A percentile compares a stretch with the other conserved stretches of the same genome.
phyloP scores from a whole-genome alignment of 2,329 filamentous ascomycete species.

The Claviceps pazoutovae region DNA sequence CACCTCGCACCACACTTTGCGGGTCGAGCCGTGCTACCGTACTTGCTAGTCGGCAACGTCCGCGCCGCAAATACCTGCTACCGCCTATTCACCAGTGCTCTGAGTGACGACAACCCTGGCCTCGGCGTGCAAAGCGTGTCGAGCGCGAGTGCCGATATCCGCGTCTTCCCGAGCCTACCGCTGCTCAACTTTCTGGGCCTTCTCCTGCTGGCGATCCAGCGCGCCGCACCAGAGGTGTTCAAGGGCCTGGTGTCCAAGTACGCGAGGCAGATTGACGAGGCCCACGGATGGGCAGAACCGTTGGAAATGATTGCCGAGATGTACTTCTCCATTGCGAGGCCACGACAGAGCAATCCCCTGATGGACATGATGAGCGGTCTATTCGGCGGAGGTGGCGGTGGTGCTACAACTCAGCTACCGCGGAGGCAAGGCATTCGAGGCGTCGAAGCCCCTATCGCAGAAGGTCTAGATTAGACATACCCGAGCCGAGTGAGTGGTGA shows the following conservation, averaged over 20 bases:
- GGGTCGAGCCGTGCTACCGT: conserved; percentile 76
- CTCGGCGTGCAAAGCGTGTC: conserved; percentile 73
- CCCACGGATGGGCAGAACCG: conserved; percentile 64
- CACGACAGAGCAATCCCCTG: conserved; percentile 78
- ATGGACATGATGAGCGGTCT: conserved; percentile 97
- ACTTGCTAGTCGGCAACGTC: conserved; percentile 79
- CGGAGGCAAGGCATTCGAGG: conserved; percentile 30
- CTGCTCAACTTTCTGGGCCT: conserved; percentile 88
- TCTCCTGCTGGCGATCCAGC: conserved; percentile 69
- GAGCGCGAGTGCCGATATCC: conserved; percentile 56
- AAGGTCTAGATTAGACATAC: conserved; percentile 40
- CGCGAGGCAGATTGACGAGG: conserved; percentile 60
- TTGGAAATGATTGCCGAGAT: conserved; percentile 84
- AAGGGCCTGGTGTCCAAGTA: conserved; percentile 75
- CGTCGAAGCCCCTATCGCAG: conserved; percentile 37
- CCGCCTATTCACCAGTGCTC: conserved; percentile 40
- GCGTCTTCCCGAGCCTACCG: conserved; percentile 82
- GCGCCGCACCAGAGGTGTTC: conserved; percentile 65
- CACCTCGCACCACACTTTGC: conserved; percentile 80
- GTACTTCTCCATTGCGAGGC: conserved; percentile 88
- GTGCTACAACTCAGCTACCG: conserved; percentile 25
- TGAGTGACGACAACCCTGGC: conserved; percentile 26
- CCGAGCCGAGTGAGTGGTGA: not conserved
- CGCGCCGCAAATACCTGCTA: conserved; percentile 77
- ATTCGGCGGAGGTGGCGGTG: conserved; percentile 63